These are phyloP conservation scores for Talaromyces marneffei DNA, from an alignment of 2,329 filamentous ascomycete genomes.

Conservation along the genomic window DNA sequence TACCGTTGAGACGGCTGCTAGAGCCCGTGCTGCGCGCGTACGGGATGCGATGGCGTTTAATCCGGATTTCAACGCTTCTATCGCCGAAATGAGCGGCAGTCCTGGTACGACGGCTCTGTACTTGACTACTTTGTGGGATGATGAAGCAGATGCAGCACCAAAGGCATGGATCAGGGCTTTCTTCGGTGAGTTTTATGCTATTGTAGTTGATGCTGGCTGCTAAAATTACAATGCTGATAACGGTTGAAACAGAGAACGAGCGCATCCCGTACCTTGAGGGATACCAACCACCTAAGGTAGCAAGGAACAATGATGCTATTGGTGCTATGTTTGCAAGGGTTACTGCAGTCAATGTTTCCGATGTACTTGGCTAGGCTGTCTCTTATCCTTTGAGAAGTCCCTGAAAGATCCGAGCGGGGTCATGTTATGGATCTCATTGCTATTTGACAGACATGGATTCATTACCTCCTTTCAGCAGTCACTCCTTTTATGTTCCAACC, in stretches of 20 bases:
- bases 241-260: background rate
- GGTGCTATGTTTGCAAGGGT: background rate
- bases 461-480: background rate
- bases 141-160: background rate
- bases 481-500: background rate
- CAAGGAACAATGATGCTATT: background rate
- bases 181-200: background rate
- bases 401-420: background rate
- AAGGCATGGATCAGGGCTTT: slow-evolving; percentile 11
- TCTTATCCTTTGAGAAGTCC: background rate
- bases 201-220: background rate
- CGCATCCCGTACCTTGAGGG: slow-evolving; percentile 12
- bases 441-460: background rate
- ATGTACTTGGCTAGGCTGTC: background rate
- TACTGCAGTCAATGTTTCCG: slow-evolving; percentile 3
- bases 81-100: slow-evolving; percentile 1
- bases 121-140: slow-evolving; percentile 10
- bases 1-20: slow-evolving; percentile 8
- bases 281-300: slow-evolving; percentile 1
- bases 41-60: slow-evolving; percentile 4
- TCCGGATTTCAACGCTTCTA: slow-evolving; percentile 9
- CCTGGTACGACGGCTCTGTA: slow-evolving; percentile 9
- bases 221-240: background rate
- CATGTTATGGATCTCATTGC: background rate
- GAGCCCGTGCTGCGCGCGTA: slow-evolving; percentile 10